Conservation (phyloP, 2,329 filamentous ascomycete genomes). For the Dendryphion nanum region DNA sequence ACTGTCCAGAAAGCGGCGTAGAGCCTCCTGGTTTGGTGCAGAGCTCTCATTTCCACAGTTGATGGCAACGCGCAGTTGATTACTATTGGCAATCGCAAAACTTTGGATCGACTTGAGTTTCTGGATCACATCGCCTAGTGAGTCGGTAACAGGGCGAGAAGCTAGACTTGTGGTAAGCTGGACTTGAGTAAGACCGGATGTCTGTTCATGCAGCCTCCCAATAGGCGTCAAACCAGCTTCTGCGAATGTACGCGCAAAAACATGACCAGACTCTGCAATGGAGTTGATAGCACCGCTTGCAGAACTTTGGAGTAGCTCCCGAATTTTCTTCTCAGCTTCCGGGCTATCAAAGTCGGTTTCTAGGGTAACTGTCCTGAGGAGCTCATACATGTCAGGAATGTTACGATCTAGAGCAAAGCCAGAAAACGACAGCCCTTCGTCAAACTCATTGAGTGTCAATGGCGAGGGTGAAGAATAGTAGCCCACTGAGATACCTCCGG, state of each 20-base stretch:
- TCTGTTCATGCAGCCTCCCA: slow-evolving; percentile 75
- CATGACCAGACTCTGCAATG: slow-evolving; percentile 86
- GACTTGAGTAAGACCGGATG: slow-evolving; percentile 87
- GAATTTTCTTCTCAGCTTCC: slow-evolving; percentile 76
- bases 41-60: slow-evolving; percentile 80
- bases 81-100: slow-evolving; percentile 68
- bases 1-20: slow-evolving; percentile 67
- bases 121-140: slow-evolving; percentile 70
- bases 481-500: slow-evolving; percentile 81
- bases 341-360: slow-evolving; percentile 89
- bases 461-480: slow-evolving; percentile 83
- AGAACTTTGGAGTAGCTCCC: slow-evolving; percentile 80
- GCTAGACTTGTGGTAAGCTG: slow-evolving; percentile 79
- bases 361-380: slow-evolving; percentile 74
- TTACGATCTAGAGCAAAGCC: slow-evolving; percentile 90
- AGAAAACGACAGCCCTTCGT: slow-evolving; percentile 79
- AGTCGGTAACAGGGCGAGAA: slow-evolving; percentile 66
- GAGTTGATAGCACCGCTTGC: slow-evolving; percentile 89
- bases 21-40: slow-evolving; percentile 64
- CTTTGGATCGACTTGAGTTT: slow-evolving; percentile 85
- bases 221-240: slow-evolving; percentile 74
- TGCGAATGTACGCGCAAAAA: slow-evolving; percentile 79
- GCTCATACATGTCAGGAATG: slow-evolving; percentile 84
- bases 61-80: slow-evolving; percentile 72
- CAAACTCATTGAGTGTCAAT: slow-evolving; percentile 65